These are phyloP conservation scores for Simplicillium aogashimaense DNA, from an alignment of 2,329 filamentous ascomycete genomes.

Conservation along the genomic window DNA sequence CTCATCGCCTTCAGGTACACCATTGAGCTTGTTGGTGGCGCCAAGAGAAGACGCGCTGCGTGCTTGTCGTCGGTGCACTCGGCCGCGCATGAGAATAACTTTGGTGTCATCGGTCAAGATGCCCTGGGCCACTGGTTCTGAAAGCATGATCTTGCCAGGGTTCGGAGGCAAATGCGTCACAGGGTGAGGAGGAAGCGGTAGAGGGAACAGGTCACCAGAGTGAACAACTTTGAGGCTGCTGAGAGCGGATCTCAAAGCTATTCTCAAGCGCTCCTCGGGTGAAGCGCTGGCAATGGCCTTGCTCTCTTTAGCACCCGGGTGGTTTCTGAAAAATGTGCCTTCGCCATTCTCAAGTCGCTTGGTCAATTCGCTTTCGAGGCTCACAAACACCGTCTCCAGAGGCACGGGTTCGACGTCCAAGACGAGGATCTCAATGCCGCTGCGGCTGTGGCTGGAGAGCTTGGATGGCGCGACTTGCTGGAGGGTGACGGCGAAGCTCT, in stretches of 20 bases:
- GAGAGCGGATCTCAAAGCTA: slow-evolving; percentile 65
- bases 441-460: slow-evolving; percentile 59
- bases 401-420: slow-evolving; percentile 71
- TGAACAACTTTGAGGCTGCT: slow-evolving; percentile 68
- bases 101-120: slow-evolving; percentile 67
- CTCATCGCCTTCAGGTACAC: slow-evolving; percentile 54
- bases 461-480: slow-evolving; percentile 68
- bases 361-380: slow-evolving; percentile 70
- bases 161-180: slow-evolving; percentile 78
- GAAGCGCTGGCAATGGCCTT: slow-evolving; percentile 13
- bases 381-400: slow-evolving; percentile 80
- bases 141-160: slow-evolving; percentile 82
- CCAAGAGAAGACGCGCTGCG: slow-evolving; percentile 37
- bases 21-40: slow-evolving; percentile 36
- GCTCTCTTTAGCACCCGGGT: slow-evolving; percentile 25
- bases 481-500: slow-evolving; percentile 66
- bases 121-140: slow-evolving; percentile 88
- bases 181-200: slow-evolving; percentile 75
- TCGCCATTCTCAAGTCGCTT: slow-evolving; percentile 75
- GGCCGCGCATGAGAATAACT: slow-evolving; percentile 66
- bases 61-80: slow-evolving; percentile 42
- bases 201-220: slow-evolving; percentile 64
- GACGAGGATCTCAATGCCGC: slow-evolving; percentile 74
- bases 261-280: slow-evolving; percentile 48
- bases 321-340: slow-evolving; percentile 64